Percentiles rank a stretch among this genome's conserved stretches.
phyloP scores from a whole-genome alignment of 768 basidiomycete species.

The Suillus subaureus region DNA sequence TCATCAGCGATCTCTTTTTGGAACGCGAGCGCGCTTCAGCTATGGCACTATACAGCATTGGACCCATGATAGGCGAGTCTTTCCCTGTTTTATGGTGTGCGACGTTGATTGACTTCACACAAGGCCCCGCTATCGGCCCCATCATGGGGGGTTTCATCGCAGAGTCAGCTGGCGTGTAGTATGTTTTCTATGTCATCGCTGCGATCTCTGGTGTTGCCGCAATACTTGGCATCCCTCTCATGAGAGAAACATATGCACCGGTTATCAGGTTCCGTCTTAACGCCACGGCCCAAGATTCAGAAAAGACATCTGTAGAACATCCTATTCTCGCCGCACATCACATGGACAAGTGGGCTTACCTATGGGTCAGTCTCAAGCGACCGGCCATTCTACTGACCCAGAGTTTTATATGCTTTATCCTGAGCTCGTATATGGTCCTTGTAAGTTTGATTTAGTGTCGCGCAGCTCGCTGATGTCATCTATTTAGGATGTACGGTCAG shows the following conservation, averaged over 20 bases:
- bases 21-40: background rate
- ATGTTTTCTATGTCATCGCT: background rate
- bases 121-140: background rate
- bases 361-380: background rate
- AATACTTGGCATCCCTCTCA: background rate
- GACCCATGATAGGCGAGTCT: background rate
- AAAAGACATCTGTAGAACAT: background rate
- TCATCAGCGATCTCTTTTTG: background rate
- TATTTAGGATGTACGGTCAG: background rate
- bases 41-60: background rate
- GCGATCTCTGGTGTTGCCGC: background rate
- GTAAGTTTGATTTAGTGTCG: background rate
- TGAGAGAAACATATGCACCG: background rate
- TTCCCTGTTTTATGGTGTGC: background rate
- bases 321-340: background rate
- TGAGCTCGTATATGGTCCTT: constrained; percentile 1
- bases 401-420: background rate
- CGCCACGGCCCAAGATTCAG: background rate
- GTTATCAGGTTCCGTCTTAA: background rate
- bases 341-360: background rate
- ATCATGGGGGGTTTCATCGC: background rate
- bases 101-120: background rate
- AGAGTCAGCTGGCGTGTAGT: background rate
- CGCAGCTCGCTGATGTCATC: background rate
- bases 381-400: background rate